These are phyloP conservation scores for Lycium ferocissimum DNA, from an alignment of 257 asterid genomes.

Conservation along the genomic window DNA sequence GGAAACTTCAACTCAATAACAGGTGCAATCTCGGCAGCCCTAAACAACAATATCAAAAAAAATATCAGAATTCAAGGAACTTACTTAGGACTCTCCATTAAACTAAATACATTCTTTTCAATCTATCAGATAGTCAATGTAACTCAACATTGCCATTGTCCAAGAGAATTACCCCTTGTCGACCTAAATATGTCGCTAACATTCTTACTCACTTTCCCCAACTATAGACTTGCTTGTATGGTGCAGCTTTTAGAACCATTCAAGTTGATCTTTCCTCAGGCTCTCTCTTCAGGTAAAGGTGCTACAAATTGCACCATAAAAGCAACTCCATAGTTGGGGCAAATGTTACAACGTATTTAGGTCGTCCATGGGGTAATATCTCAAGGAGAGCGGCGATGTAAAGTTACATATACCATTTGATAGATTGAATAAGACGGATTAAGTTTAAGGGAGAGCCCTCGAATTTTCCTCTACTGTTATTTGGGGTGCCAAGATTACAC, in stretches of 20 bases:
- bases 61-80: neutral
- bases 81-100: neutral
- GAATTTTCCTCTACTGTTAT: conserved; percentile 10
- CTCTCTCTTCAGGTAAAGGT: too few species aligned
- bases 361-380: too few species aligned
- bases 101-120: neutral
- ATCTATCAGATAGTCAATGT: neutral
- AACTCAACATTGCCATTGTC: too few species aligned
- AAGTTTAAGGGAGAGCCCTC: neutral
- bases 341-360: too few species aligned
- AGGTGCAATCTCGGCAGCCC: neutral
- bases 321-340: too few species aligned
- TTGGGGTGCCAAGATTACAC: neutral
- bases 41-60: neutral
- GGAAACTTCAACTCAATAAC: neutral
- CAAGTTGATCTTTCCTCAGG: too few species aligned
- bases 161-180: too few species aligned
- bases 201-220: too few species aligned
- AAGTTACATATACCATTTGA: neutral
- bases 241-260: too few species aligned
- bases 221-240: too few species aligned
- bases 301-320: too few species aligned
- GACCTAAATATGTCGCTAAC: too few species aligned
- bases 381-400: neutral
- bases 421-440: neutral